These are phyloP conservation scores for Hyphopichia homilentoma DNA, from an alignment of 805 yeast species.

Conservation along the genomic window DNA sequence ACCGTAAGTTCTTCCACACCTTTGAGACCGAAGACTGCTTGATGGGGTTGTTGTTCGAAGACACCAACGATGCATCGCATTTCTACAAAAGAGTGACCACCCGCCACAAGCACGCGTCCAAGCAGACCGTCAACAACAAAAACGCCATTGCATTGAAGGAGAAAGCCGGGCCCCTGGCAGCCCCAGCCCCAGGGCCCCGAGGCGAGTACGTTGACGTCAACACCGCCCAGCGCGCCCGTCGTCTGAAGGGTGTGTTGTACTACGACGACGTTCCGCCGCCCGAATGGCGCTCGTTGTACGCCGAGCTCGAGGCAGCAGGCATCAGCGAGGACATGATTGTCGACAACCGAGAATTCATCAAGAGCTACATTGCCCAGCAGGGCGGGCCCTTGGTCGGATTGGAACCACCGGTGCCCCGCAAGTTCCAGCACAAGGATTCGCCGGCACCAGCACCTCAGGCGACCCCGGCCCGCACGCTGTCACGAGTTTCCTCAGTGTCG, in stretches of 20 bases:
- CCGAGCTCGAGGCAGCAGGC: conserved; percentile 72
- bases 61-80: conserved; percentile 80
- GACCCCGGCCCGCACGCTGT: conserved; percentile 15
- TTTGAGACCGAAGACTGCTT: conserved; percentile 90
- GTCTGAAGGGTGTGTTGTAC: conserved; percentile 57
- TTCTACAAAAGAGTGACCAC: conserved; percentile 73
- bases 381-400: conserved; percentile 80
- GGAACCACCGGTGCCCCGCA: conserved; percentile 81
- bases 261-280: conserved; percentile 80
- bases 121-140: conserved; percentile 79
- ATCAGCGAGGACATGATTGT: conserved; percentile 87
- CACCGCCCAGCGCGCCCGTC: conserved; percentile 53
- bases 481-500: conserved; percentile 7
- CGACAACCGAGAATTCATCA: conserved; percentile 77
- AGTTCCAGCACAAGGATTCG: conserved; percentile 29
- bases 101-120: conserved; percentile 80
- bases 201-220: conserved; percentile 52
- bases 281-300: conserved; percentile 76
- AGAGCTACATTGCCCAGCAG: conserved; percentile 66
- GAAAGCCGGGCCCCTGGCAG: conserved; percentile 19
- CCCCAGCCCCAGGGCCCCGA: conserved; percentile 53
- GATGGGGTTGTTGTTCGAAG: conserved; percentile 86
- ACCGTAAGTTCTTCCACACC: conserved; percentile 89
- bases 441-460: conserved; percentile 13
- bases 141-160: conserved; percentile 81